A percentile compares a stretch with the other conserved stretches of the same genome.
Conservation (phyloP, 1,284 basidiomycete species). For the Veloboletus limbatus region DNA sequence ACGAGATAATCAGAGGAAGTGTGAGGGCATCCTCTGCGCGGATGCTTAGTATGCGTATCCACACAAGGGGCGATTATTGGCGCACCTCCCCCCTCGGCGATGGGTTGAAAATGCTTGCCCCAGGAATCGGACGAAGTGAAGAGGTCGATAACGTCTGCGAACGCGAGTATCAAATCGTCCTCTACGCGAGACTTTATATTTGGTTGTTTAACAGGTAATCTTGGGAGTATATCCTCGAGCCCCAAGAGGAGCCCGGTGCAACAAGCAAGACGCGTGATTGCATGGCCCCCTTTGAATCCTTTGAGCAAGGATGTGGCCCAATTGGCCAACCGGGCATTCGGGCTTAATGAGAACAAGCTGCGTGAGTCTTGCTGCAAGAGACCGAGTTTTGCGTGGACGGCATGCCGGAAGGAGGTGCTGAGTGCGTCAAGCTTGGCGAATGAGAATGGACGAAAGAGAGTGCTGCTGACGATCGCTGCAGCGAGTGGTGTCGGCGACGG, state of each 20-base stretch:
- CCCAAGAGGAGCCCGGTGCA: conserved; percentile 64
- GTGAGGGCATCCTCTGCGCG: conserved; percentile 33
- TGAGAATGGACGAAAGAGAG: conserved; percentile 50
- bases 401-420: conserved; percentile 58
- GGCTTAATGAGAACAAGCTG: conserved; percentile 44
- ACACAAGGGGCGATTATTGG: conserved; percentile 20
- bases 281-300: conserved; percentile 62
- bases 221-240: conserved; percentile 47
- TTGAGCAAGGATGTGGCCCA: conserved; percentile 60
- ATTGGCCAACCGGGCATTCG: conserved; percentile 39
- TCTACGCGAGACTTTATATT: conserved; percentile 47
- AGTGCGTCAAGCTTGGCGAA: conserved; percentile 53
- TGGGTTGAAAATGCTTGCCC: conserved; percentile 63
- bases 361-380: conserved; percentile 37
- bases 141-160: conserved; percentile 71
- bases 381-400: conserved; percentile 53
- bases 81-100: conserved; percentile 37
- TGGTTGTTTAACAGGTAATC: conserved; percentile 15
- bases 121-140: conserved; percentile 49
- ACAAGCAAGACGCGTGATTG: conserved; percentile 56
- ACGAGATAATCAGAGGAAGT: conserved; percentile 47
- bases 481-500: conserved; percentile 62
- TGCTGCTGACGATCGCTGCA: conserved; percentile 61
- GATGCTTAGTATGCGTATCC: conserved; percentile 11
- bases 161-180: conserved; percentile 60